phyloP scores from a whole-genome alignment of 495 filamentous ascomycete genomes.

The Hypoxylon cercidicola region DNA sequence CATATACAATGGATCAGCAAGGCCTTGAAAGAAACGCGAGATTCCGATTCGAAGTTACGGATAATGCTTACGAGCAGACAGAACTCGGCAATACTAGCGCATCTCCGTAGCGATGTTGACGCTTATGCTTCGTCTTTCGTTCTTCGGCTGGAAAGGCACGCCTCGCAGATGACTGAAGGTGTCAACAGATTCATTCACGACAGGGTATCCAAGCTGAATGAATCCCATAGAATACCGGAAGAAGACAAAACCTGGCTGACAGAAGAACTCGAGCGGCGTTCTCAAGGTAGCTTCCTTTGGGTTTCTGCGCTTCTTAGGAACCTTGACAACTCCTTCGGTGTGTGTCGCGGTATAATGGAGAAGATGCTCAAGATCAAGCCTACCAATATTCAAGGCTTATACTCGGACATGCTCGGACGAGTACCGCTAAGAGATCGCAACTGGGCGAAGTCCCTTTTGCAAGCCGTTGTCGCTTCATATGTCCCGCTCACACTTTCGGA shows the following conservation, averaged over 20 bases:
- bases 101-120: too few species aligned
- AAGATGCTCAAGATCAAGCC: neutral
- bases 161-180: neutral
- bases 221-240: neutral
- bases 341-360: neutral
- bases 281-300: conserved; percentile 3
- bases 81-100: too few species aligned
- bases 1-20: too few species aligned
- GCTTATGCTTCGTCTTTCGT: neutral
- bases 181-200: conserved; percentile 1
- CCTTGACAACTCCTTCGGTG: neutral
- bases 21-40: too few species aligned
- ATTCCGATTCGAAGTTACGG: too few species aligned
- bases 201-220: neutral
- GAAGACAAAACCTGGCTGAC: neutral
- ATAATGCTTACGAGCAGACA: too few species aligned
- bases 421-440: neutral
- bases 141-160: neutral
- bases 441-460: neutral
- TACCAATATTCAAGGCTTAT: neutral
- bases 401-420: neutral
- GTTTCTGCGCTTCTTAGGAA: conserved; percentile 1
- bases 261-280: neutral
- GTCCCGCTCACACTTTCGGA: conserved; percentile 5
- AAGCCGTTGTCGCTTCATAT: conserved; percentile 1